phyloP scores from a whole-genome alignment of 2,329 filamentous ascomycete species.

The Aspergillus piperis region DNA sequence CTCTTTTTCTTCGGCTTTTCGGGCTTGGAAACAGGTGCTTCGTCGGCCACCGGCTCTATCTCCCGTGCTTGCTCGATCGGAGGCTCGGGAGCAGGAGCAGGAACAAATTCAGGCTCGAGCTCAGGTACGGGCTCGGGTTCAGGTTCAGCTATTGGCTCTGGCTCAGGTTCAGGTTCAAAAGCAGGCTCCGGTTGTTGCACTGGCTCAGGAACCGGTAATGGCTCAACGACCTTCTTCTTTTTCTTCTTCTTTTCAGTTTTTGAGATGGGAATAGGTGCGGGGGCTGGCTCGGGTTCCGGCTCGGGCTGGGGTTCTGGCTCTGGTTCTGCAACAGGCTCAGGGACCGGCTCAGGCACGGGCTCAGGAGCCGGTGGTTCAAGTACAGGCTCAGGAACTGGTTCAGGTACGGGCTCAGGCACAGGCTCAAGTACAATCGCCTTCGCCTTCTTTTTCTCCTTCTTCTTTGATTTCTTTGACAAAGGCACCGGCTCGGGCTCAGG shows the following conservation, averaged over 20 bases:
- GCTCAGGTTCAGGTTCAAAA: constrained; percentile 24
- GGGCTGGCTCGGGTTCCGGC: constrained; percentile 21
- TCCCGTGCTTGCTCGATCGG: constrained; percentile 17
- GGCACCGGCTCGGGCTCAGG: constrained; percentile 32
- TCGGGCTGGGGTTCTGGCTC: constrained; percentile 23
- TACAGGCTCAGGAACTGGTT: constrained; percentile 35
- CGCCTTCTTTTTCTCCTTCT: constrained; percentile 21
- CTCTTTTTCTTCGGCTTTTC: constrained; percentile 37
- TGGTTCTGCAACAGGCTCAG: constrained; percentile 29
- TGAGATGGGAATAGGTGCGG: constrained; percentile 24
- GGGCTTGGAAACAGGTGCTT: constrained; percentile 30
- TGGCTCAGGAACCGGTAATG: constrained; percentile 34
- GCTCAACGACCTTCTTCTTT: constrained; percentile 30
- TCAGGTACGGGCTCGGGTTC: constrained; percentile 32
- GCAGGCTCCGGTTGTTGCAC: constrained; percentile 33
- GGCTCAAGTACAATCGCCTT: constrained; percentile 19
- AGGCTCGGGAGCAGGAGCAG: constrained; percentile 21
- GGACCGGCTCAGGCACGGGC: constrained; percentile 32
- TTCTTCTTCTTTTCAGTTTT: constrained; percentile 34
- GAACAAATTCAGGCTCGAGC: constrained; percentile 22
- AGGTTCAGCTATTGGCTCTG: constrained; percentile 11
- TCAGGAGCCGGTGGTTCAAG: constrained; percentile 20
- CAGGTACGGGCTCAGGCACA: constrained; percentile 21
- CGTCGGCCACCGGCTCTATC: constrained; percentile 22
- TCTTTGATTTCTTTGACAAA: constrained; percentile 24